phyloP scores from a whole-genome alignment of 2,329 filamentous ascomycete species.

The Fusarium temperatum region DNA sequence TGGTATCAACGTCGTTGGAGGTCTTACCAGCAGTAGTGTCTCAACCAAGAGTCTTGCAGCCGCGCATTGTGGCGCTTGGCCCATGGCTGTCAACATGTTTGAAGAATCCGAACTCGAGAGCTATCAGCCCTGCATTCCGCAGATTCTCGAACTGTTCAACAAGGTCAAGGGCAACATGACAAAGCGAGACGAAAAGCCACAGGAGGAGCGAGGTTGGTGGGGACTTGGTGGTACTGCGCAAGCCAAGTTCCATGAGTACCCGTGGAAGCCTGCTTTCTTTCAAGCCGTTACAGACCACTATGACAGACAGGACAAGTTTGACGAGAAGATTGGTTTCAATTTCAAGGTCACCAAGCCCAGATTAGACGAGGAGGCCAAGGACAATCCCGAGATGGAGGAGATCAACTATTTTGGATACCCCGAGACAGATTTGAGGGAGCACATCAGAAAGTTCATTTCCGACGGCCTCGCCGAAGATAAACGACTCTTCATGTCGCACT shows the following conservation, averaged over 20 bases:
- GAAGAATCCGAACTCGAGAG: conserved; percentile 52
- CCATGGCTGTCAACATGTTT: conserved; percentile 54
- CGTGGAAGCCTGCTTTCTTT: conserved; percentile 47
- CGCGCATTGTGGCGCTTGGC: conserved; percentile 53
- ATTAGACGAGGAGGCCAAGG: conserved; percentile 35
- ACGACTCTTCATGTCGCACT: conserved; percentile 47
- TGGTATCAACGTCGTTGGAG: conserved; percentile 52
- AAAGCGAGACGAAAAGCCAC: not conserved
- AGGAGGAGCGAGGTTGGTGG: conserved; percentile 8
- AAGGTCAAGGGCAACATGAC: conserved; percentile 17
- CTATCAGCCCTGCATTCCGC: conserved; percentile 56
- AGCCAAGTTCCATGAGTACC: conserved; percentile 38
- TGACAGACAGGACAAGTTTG: conserved; percentile 46
- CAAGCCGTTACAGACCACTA: conserved; percentile 48
- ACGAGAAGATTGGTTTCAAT: conserved; percentile 45
- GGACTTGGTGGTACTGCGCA: not conserved
- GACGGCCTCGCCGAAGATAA: conserved; percentile 44
- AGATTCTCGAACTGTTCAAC: conserved; percentile 49
- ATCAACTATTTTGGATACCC: conserved; percentile 48
- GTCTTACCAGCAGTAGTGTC: conserved; percentile 52
- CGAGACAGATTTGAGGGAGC: conserved; percentile 43
- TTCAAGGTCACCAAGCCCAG: conserved; percentile 43
- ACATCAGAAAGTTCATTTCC: conserved; percentile 45
- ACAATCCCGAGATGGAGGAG: conserved; percentile 34
- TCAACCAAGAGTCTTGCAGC: conserved; percentile 55